A percentile compares a stretch with the other conserved stretches of the same genome.
Evolutionary conservation across 345 rosid species (phyloP).

Genomic region (Lagerstroemia speciosa): DNA sequence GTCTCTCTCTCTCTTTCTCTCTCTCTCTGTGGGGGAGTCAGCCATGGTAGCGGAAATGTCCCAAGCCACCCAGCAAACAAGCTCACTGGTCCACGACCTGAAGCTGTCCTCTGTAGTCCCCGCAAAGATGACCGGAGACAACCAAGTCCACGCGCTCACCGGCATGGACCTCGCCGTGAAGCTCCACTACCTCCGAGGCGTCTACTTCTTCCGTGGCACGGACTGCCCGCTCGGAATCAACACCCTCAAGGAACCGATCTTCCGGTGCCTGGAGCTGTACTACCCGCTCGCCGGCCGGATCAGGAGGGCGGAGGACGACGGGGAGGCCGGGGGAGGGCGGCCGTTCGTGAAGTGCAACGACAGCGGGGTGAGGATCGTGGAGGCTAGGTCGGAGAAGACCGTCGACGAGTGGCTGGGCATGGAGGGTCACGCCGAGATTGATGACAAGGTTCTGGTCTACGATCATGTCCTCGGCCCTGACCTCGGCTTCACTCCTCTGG

Average conservation of each 20-base stretch:
- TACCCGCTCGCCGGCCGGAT: slow-evolving; percentile 44
- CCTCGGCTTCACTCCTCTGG: slow-evolving; percentile 57
- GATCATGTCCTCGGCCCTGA: slow-evolving; percentile 72
- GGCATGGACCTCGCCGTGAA: slow-evolving; percentile 65
- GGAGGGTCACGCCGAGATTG: slow-evolving; percentile 14
- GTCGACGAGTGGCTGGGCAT: slow-evolving; percentile 47
- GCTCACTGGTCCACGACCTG: slow-evolving; percentile 17
- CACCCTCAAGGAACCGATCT: slow-evolving; percentile 42
- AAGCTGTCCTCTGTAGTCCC: slow-evolving; percentile 63
- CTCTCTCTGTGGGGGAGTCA: background rate
- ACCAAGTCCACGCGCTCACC: slow-evolving; percentile 30
- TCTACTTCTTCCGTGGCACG: slow-evolving; percentile 44
- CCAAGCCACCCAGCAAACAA: background rate
- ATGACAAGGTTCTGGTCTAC: slow-evolving; percentile 26
- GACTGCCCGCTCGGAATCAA: slow-evolving; percentile 25
- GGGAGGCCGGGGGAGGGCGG: slow-evolving; percentile 14
- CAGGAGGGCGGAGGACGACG: slow-evolving; percentile 19
- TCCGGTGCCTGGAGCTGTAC: slow-evolving; percentile 27
- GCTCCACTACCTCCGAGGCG: slow-evolving; percentile 57
- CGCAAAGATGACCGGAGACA: slow-evolving; percentile 28
- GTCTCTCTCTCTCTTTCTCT: background rate
- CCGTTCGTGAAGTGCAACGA: slow-evolving; percentile 75
- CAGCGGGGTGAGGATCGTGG: slow-evolving; percentile 54
- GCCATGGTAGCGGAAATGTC: slow-evolving; percentile 5
- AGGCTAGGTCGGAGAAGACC: slow-evolving; percentile 36